Base-by-base conservation (phyloP, 139 green algal species). In the Parachlorella kessleri region DNA sequence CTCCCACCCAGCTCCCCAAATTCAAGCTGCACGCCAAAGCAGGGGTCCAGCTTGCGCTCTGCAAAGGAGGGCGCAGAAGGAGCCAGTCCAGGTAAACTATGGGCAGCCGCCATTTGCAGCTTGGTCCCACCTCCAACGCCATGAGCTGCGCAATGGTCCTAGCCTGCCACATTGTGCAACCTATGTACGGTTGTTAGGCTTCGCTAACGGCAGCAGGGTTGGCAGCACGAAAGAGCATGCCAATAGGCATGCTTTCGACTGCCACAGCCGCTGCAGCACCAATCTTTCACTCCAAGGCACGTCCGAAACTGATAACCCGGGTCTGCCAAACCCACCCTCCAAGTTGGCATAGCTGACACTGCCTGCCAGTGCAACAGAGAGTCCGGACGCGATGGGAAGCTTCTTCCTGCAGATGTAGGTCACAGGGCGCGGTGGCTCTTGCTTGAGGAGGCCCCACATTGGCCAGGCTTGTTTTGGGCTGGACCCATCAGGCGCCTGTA, bases 1-100 rank as follows among this genome's bases (percentile, higher is more conserved):
- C 64, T 54, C 36, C 53, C 69, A 32, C 39, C 69, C 48, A 77
- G 75, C 72, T 85, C 80, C n/a, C 77, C 77, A 66, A 82, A 82
- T 42, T 82, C 65, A 30, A 82, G 59, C 48, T 67, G 38, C 24
- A 77, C 67, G 23, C 77, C 66, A 40, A 82, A 70, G 59, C 65
- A 42, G 53, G 77, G 77, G 26, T 82, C 24, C 2, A 82, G 2
- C 42, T 32, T 30, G 24, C 63, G 63, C 8, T 68, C 63, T 68
- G 63, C 24, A 30, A 21, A 30, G 23, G 23, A 28, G 48, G 48
- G 48, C 10, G 48, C 10, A 18, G 48, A 18, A 10, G 18, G 48
- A 59, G 48, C 10, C 10, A 28, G 48, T 10, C 48, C 10, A 10
- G 48, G 48, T 10, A 18, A 10, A 18, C 10, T 59, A 18, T 59